phyloP scores from a whole-genome alignment of 2,329 filamentous ascomycete genomes.

The Delphinella strobiligena region DNA sequence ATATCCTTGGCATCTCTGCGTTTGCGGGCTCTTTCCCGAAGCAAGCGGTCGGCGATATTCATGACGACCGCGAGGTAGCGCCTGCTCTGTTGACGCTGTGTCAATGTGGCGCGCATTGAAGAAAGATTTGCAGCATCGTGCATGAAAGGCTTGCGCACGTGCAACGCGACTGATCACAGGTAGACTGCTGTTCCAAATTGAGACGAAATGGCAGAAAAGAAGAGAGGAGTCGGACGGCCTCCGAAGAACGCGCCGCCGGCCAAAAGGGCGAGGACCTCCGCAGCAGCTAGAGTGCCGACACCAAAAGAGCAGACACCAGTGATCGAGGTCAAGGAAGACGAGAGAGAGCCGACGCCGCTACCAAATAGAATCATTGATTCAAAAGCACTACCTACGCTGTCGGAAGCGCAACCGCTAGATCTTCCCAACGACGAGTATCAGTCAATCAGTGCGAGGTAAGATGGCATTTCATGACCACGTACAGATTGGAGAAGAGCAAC shows the following conservation, averaged over 20 bases:
- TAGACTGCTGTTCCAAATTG: background rate
- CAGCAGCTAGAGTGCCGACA: background rate
- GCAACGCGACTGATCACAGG: no score
- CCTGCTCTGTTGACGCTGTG: no score
- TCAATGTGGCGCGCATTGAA: no score
- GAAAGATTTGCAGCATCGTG: no score
- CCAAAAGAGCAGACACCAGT: conserved; percentile 6
- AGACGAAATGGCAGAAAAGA: background rate
- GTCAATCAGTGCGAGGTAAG: conserved; percentile 57
- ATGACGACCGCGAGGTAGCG: no score
- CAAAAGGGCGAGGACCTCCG: background rate
- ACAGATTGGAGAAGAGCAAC: conserved; percentile 9
- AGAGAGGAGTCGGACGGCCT: background rate
- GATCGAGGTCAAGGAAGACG: conserved; percentile 12
- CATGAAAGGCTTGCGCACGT: no score
- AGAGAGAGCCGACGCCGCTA: conserved; percentile 26
- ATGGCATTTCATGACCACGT: conserved; percentile 32
- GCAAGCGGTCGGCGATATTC: no score
- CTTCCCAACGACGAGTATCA: conserved; percentile 58
- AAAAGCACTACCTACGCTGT: conserved; percentile 59
- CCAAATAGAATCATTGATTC: conserved; percentile 53
- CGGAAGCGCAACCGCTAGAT: conserved; percentile 52
- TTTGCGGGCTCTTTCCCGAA: background rate
- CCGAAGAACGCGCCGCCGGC: background rate
- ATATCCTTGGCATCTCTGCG: background rate